These are phyloP conservation scores for Kazachstania sp. DNA, from an alignment of 1,139 yeast species.

Conservation along the genomic window DNA sequence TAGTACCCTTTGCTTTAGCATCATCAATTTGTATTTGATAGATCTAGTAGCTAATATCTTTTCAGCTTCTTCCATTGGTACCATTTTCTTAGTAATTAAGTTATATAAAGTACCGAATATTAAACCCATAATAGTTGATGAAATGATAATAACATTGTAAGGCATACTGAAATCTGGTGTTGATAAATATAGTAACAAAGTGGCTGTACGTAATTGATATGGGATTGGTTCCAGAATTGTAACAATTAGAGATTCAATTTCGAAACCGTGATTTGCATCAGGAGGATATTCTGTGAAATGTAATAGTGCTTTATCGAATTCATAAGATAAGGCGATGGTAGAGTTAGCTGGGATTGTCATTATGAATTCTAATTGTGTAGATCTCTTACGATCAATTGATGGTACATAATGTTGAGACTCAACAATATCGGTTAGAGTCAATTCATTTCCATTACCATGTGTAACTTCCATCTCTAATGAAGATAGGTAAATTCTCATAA, in stretches of 20 bases:
- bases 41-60: conserved; percentile 12
- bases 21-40: conserved; percentile 14
- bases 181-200: conserved; percentile 75
- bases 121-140: conserved; percentile 88
- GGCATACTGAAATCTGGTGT: conserved; percentile 99
- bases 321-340: conserved; percentile 57
- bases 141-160: conserved; percentile 87
- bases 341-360: conserved; percentile 57
- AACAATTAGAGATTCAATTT: conserved; percentile 81
- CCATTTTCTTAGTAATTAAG: conserved; percentile 62
- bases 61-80: conserved; percentile 72
- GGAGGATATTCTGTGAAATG: conserved; percentile 93
- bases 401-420: conserved; percentile 59
- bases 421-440: conserved; percentile 33
- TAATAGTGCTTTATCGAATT: conserved; percentile 80
- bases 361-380: conserved; percentile 71
- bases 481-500: conserved; percentile 72
- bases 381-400: conserved; percentile 70
- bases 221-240: conserved; percentile 38
- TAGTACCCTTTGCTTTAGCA: conserved; percentile 9
- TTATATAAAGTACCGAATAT: conserved; percentile 85
- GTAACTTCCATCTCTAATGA: conserved; percentile 41
- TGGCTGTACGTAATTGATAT: conserved; percentile 74
- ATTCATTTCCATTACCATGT: conserved; percentile 8
- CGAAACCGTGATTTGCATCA: conserved; percentile 97